Evolutionary conservation across 2,329 filamentous ascomycete species (phyloP), one percentile per base, ranked within the genome.

Genomic region (Fusarium sp.): DNA sequence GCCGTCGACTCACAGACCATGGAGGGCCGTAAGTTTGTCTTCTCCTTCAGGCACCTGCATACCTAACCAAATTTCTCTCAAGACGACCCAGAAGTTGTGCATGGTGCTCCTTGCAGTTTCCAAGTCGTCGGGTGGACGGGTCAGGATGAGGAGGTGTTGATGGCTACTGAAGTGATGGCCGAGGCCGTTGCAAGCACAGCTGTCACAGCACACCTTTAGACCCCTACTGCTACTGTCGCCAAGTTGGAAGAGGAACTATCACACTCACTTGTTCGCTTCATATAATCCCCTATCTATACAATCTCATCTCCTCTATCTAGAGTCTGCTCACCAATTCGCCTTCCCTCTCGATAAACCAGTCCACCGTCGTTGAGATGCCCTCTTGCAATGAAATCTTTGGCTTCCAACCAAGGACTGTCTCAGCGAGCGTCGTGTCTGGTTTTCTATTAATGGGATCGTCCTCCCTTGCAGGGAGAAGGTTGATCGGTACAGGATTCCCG

Each of bases 341-440:
- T 12, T 73, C 62, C 5, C 58, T 65, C 1, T 72, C 46, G 3
- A 75, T 72, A 14, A 75, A 75, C 73, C 73, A 75, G 4, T 75
- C 73, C 7, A 75, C 61, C 1, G 73, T 75, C 1, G 29, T 24
- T 29, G 71, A 56, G 1, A 75, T 64, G 1, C 73, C 73, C 1
- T 75, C 73, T 14, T 75, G 62, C 2, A 75, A 14, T 1, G 63
- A 24, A 0, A 75, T 58, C 10, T 29, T 61, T 1, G 73, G 73
- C 14, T 56, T 66, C 70, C 71, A 75, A 0, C 68, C 70, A 11
- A 75, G 35, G 2, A 70, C 63, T 6, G 16, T 51, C 11, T 63
- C 53, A 1, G 73, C 73, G 11, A 75, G 63, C 1, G 31, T 72
- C 0, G 49, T 72, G n/a, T 75, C 73, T 17, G 73, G 73, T 16